A percentile compares a stretch with the other conserved stretches of the same genome.
Evolutionary conservation across 139 green algal genomes (phyloP).

Genomic region (Micractinium conductrix): DNA sequence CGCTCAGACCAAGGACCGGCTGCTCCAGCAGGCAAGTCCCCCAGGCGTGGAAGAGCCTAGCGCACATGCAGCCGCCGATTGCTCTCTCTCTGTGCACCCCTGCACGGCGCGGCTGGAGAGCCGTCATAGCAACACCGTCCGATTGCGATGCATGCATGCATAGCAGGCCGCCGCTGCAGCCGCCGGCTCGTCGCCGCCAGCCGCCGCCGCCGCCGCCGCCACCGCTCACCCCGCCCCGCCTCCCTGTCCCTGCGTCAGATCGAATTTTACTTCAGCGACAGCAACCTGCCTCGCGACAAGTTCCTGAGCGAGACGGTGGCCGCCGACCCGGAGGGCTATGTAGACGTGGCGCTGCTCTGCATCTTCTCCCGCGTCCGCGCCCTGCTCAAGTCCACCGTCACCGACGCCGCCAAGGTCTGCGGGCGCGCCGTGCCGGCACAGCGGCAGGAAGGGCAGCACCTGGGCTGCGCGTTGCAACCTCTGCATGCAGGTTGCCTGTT

Average conservation of each 20-base stretch:
- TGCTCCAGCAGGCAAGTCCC: conserved; percentile 17
- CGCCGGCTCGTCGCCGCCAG: too few species aligned
- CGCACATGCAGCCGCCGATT: too few species aligned
- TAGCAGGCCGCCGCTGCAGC: too few species aligned
- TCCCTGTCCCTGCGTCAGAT: conserved; percentile 59
- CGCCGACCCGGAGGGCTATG: conserved; percentile 68
- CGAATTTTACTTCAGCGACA: conserved; percentile 95
- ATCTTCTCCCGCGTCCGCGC: conserved; percentile 85
- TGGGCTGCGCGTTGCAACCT: too few species aligned
- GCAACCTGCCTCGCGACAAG: conserved; percentile 87
- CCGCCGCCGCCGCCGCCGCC: not conserved
- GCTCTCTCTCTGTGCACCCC: too few species aligned
- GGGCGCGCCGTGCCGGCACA: too few species aligned
- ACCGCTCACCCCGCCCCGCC: not conserved
- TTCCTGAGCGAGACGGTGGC: conserved; percentile 80
- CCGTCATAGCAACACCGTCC: too few species aligned
- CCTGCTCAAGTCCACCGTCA: conserved; percentile 55
- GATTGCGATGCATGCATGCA: too few species aligned
- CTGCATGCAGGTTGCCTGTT: too few species aligned
- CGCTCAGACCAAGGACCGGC: conserved; percentile 15
- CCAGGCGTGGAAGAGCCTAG: too few species aligned
- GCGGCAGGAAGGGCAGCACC: too few species aligned
- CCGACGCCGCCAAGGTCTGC: not conserved
- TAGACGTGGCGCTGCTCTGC: conserved; percentile 75
- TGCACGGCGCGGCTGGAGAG: too few species aligned